phyloP scores from a whole-genome alignment of 108 stramenopile species.

The Nitzschia sp. region DNA sequence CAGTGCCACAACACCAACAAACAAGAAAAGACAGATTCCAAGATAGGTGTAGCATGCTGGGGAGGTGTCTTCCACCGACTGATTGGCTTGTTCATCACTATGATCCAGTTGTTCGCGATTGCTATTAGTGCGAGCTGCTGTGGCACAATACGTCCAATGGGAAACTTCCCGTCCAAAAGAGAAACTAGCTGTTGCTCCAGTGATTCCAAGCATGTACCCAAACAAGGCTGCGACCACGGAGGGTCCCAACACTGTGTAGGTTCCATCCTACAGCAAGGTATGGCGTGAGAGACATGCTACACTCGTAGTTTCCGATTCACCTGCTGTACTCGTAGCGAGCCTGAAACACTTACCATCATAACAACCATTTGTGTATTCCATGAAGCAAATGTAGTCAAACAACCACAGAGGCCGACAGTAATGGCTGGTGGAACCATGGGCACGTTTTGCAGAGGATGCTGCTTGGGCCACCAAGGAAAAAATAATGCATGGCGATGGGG shows the following conservation, averaged over 20 bases:
- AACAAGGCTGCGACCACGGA: slow-evolving; percentile 59
- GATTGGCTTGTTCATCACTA: not conserved
- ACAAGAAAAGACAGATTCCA: not conserved
- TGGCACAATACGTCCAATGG: slow-evolving; percentile 1
- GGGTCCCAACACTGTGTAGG: slow-evolving; percentile 50
- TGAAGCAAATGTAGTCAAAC: slow-evolving; percentile 74
- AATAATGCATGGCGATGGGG: slow-evolving; percentile 11
- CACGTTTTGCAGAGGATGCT: slow-evolving; percentile 63
- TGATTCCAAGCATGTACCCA: slow-evolving; percentile 70
- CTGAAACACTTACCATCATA: slow-evolving; percentile 47
- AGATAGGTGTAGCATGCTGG: not conserved
- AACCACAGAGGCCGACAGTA: slow-evolving; percentile 67
- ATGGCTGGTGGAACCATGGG: slow-evolving; percentile 54
- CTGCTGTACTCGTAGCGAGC: not conserved
- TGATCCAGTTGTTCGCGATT: not conserved
- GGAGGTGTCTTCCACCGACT: not conserved
- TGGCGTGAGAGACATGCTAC: not conserved
- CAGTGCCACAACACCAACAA: slow-evolving; percentile 21
- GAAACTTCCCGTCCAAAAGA: slow-evolving; percentile 43
- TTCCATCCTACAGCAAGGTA: slow-evolving; percentile 39
- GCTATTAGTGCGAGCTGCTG: not conserved
- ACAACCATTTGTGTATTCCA: slow-evolving; percentile 83
- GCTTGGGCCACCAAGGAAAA: slow-evolving; percentile 57
- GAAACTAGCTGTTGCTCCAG: slow-evolving; percentile 44
- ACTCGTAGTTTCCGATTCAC: not conserved